Evolutionary conservation across 805 yeast genomes (phyloP), one percentile per base, ranked within the genome.

Genomic region (Kluyveromyces lactis): DNA sequence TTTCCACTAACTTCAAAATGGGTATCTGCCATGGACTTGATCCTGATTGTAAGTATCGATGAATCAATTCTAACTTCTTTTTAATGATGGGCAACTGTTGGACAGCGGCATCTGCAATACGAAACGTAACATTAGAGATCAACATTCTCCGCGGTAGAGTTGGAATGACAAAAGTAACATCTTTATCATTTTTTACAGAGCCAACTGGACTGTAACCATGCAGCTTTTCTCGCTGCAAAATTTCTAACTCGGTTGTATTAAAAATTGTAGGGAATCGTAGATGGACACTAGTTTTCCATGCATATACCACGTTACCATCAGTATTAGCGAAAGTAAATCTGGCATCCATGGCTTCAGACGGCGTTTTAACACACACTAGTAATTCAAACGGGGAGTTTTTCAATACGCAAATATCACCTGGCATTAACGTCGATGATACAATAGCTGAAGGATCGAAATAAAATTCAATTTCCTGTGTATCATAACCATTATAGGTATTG

Each of bases 401-500:
- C 13, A 80, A 52, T 13, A 77, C 72, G 3, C 80, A 86, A 34
- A 80, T 61, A 55, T 82, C 89, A 33, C 90, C 89, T 3, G 77
- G 62, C 6, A 63, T 46, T 12, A 77, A 38, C 4, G 56, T 47
- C 5, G 34, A 36, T 7, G 31, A 26, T 35, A 42, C 26, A n/a
- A 50, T 35, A 6, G 32, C 36, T 13, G 33, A 28, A 8, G 48
- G 44, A 12, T 27, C 18, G 32, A 49, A 36, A 21, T 34, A 38
- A 27, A 44, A 37, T n/a, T 29, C 16, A 8, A 18, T 11, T 5
- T 30, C 33, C 21, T 15, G 33, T 6, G 21, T n/a, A 13, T 13
- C n/a, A 5, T 11, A 10, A 6, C 21, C 21, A n/a, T 11, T 18
- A 5, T 8, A 7, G 8, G 38, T 24, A 19, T 2, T 18, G 26